Conservation (phyloP, 192 early-diverging fungal genomes). For the Backusella luteola region DNA sequence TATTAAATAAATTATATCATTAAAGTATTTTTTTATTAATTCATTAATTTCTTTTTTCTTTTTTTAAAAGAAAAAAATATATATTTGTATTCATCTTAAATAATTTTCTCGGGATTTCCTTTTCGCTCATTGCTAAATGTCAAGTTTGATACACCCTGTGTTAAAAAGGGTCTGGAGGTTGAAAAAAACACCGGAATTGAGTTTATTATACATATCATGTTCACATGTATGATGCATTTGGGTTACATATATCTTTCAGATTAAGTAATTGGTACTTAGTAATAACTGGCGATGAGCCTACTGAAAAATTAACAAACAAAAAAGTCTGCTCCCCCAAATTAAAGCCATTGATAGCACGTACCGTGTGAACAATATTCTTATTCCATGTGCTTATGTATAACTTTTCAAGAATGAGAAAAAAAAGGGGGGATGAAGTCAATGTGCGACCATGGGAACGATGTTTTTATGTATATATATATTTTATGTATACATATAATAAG, state of each 20-base stretch:
- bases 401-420: slow-evolving; percentile 3
- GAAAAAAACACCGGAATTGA: neutral
- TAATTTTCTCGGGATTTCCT: neutral
- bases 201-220: neutral
- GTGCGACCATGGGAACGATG: neutral
- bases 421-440: neutral
- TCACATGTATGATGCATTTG: neutral
- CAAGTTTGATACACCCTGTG: neutral
- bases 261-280: neutral
- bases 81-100: neutral
- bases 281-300: neutral
- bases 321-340: neutral
- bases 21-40: neutral
- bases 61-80: neutral
- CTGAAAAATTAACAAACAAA: neutral
- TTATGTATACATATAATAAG: neutral
- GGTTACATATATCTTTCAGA: neutral
- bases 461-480: neutral
- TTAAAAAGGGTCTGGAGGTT: neutral
- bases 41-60: neutral
- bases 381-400: neutral
- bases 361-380: neutral
- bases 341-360: neutral
- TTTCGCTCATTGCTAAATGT: neutral
- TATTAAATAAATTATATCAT: neutral